Base-by-base conservation (phyloP, 768 basidiomycete species). In the Coprinellus micaceus region DNA sequence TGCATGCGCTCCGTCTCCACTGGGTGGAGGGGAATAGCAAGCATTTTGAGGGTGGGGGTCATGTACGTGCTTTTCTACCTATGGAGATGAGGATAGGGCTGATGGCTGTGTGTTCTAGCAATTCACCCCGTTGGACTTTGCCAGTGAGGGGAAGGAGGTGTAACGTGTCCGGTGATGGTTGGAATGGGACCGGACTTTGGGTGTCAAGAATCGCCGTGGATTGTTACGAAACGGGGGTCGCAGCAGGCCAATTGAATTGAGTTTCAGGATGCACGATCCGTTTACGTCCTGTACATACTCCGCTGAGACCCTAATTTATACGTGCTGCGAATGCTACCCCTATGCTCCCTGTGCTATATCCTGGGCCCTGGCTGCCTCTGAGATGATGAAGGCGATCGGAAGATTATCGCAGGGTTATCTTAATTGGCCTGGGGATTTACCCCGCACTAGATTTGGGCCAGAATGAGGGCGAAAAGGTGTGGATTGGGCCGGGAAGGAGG, bases 1-100 rank as follows among this genome's bases (percentile, higher is more conserved):
- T 98, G 70, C 96, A 98, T 71, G 96, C 96, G 6, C 82, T 98
- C 60, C 86, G 96, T 66, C 80, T 98, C 63, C 96, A 98, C 72
- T 98, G 96, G 94, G 96, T 98, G 57, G 95, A 98, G 73, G 92
- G 88, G 52, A 97, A 96, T 77, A 94, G 94, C 75, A 96, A 97
- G 78, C 93, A 94, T 67, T 96, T 89, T 68, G 84, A 89, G 71
- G 94, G 91, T 30, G 89, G 82, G 57, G 94, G 93, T 70, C 84
- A 94, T 77, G 91, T 93, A 75, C 70, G 88, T 86, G 47, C 56
- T 54, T 54, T 61, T 57, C 61, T 64, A 56, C 53, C 58, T 67
- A 28, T 30, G 47, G 47, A 55, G 36, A 61, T 58, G 55, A 64
- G n/a, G 56, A 53, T 59, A 62, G 52, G 56, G 60, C 52, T 66